Conservation (phyloP, 1,284 basidiomycete genomes). For the Cryptococcus sp. region DNA sequence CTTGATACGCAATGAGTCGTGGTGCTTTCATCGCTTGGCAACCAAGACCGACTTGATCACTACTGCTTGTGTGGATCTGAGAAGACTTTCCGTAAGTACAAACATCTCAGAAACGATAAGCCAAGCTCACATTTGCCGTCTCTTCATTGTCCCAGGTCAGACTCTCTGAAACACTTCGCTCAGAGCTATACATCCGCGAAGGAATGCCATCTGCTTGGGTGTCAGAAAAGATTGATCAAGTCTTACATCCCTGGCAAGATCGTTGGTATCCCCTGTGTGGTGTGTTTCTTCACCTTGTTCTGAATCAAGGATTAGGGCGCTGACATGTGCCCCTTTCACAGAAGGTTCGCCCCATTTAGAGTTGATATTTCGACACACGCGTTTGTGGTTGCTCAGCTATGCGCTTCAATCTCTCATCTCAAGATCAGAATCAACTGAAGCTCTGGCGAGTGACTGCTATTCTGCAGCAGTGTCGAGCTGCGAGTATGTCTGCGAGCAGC, state of each 20-base stretch:
- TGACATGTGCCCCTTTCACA: background rate
- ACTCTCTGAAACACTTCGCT: background rate
- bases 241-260: background rate
- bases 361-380: slow-evolving; percentile 1
- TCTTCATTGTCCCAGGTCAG: background rate
- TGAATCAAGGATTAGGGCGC: background rate
- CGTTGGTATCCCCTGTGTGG: background rate
- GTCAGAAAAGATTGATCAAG: background rate
- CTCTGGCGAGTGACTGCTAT: background rate
- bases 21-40: slow-evolving; percentile 1
- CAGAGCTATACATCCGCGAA: background rate
- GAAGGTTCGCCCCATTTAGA: background rate
- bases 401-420: background rate
- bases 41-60: background rate
- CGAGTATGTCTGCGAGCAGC: background rate
- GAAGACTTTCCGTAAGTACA: background rate
- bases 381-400: slow-evolving; percentile 1
- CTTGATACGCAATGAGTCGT: background rate
- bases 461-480: background rate
- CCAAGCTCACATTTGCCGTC: background rate
- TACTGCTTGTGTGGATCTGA: background rate
- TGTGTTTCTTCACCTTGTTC: background rate
- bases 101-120: background rate
- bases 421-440: background rate
- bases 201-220: background rate